These are phyloP conservation scores for Vanrija pseudolonga DNA, from an alignment of 1,284 basidiomycete species.

Conservation along the genomic window DNA sequence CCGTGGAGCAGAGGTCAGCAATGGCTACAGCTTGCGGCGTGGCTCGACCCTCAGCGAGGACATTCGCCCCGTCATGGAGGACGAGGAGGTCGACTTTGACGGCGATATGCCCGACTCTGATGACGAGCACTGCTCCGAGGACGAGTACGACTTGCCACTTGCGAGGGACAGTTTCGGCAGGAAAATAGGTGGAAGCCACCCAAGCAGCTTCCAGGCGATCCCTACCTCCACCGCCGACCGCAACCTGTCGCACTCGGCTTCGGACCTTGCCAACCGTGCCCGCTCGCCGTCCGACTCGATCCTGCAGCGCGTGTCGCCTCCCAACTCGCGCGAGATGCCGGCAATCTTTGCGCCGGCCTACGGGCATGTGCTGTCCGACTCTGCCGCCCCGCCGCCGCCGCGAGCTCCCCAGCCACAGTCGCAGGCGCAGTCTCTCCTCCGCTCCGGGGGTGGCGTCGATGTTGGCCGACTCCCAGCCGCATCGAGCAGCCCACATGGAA, in stretches of 20 bases:
- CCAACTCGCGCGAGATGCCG: constrained; percentile 1
- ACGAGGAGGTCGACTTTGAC: constrained; percentile 43
- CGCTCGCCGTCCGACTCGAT: neutral
- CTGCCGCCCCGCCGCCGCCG: too few relatives aligned
- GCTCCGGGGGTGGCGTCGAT: constrained; percentile 2
- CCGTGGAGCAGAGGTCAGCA: constrained; percentile 1
- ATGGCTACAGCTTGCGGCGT: constrained; percentile 16
- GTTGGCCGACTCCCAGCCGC: neutral
- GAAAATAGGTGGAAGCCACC: neutral
- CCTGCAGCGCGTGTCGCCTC: neutral
- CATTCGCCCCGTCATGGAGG: constrained; percentile 19
- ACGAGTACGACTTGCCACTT: neutral
- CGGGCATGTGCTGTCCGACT: neutral
- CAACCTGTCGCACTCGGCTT: constrained; percentile 6
- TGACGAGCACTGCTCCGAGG: constrained; percentile 11
- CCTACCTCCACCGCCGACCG: constrained; percentile 19
- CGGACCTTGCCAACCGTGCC: too few relatives aligned
- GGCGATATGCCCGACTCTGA: constrained; percentile 24
- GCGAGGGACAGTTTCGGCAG: too few relatives aligned
- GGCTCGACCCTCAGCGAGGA: constrained; percentile 32
- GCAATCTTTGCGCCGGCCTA: neutral
- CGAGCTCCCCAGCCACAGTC: neutral
- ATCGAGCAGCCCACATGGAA: neutral
- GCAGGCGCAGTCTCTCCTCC: neutral
- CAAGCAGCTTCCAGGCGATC: constrained; percentile 7